These are phyloP conservation scores for Pseudopyricularia cyperi DNA, from an alignment of 2,329 filamentous ascomycete species.

Conservation along the genomic window DNA sequence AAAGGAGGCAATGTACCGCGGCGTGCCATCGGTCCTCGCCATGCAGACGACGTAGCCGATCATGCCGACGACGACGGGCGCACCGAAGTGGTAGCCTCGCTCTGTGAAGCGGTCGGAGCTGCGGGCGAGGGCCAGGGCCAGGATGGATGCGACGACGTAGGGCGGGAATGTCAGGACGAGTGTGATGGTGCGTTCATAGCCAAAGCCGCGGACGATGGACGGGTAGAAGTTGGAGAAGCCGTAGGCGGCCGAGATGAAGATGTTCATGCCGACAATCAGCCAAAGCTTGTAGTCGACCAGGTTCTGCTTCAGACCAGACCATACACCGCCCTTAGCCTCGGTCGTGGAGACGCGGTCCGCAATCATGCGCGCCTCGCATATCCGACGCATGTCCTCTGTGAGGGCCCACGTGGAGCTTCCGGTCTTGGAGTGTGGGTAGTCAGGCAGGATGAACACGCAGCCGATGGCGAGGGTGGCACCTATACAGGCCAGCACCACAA, in stretches of 20 bases:
- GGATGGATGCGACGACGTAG: slow-evolving; percentile 24
- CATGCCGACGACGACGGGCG: background rate
- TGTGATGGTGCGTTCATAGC: slow-evolving; percentile 22
- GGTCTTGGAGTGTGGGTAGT: background rate
- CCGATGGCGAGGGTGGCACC: background rate
- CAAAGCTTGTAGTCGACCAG: slow-evolving; percentile 49
- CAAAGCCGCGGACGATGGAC: slow-evolving; percentile 18
- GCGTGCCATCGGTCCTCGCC: background rate
- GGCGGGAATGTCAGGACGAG: slow-evolving; percentile 32
- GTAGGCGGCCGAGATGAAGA: slow-evolving; percentile 18
- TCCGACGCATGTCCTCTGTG: background rate
- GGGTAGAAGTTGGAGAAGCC: slow-evolving; percentile 13
- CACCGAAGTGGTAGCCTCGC: background rate
- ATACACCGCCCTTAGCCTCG: slow-evolving; percentile 17
- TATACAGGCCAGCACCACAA: background rate
- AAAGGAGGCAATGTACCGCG: background rate
- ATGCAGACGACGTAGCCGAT: background rate
- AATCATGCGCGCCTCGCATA: background rate
- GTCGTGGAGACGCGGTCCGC: slow-evolving; percentile 15
- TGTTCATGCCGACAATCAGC: slow-evolving; percentile 43
- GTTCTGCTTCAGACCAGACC: slow-evolving; percentile 58
- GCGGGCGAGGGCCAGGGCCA: background rate
- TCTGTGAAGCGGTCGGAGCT: background rate
- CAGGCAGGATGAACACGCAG: background rate
- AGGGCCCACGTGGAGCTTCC: background rate